Conservation (phyloP, 129 eudicot genomes). For the Artemisia annua region DNA sequence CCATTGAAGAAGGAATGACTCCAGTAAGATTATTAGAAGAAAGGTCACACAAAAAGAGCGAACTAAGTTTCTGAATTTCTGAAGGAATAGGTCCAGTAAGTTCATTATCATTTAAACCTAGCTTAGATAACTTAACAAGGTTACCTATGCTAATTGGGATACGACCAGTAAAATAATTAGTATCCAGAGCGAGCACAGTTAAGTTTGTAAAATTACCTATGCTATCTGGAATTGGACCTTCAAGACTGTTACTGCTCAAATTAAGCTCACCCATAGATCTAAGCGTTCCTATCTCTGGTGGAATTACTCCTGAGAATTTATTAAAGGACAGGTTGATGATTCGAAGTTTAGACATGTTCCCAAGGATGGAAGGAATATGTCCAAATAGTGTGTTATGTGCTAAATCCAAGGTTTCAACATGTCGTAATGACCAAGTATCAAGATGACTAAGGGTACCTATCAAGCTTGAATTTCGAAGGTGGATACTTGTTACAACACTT, state of each 20-base stretch:
- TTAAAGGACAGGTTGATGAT: too few relatives aligned
- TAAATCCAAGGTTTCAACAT: slow-evolving; percentile 25
- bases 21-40: too few relatives aligned
- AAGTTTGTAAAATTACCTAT: too few relatives aligned
- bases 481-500: slow-evolving; percentile 21
- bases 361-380: slow-evolving; percentile 24
- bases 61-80: too few relatives aligned
- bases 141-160: slow-evolving; percentile 21
- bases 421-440: slow-evolving; percentile 26
- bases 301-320: too few relatives aligned
- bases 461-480: not conserved
- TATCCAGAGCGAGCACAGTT: too few relatives aligned
- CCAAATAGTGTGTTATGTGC: slow-evolving; percentile 30
- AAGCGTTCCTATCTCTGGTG: too few relatives aligned
- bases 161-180: not conserved
- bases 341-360: not conserved
- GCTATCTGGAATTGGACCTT: too few relatives aligned
- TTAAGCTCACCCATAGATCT: too few relatives aligned
- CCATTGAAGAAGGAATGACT: too few relatives aligned
- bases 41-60: too few relatives aligned
- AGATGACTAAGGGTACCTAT: slow-evolving; percentile 36
- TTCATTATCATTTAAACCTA: slow-evolving; percentile 19
- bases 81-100: slow-evolving; percentile 3
- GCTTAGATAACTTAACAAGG: not conserved
- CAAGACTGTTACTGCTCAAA: too few relatives aligned